Evolutionary conservation across 2,329 filamentous ascomycete species (phyloP), one percentile per base, ranked within the genome.

Genomic region (Fusarium xyrophilum): DNA sequence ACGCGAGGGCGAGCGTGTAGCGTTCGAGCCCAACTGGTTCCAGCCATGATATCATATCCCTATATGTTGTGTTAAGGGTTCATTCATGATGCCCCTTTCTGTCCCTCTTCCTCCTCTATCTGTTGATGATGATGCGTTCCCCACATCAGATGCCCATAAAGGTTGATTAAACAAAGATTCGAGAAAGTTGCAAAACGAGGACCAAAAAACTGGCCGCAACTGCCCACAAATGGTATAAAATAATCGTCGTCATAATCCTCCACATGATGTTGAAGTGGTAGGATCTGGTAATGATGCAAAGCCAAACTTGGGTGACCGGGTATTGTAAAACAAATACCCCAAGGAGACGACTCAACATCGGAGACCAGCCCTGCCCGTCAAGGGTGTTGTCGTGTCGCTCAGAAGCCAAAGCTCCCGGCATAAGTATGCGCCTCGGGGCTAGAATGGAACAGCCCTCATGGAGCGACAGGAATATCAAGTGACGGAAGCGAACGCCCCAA

Each of bases 211-310:
- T 53, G 63, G 54, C 56, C 46, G 58, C 61, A 57, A 67, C 63
- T 54, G 52, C 60, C 68, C 68, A 67, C 36, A 44, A 53, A 68
- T 63, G 61, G 57, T 51, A 69, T 65, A 57, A 62, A 47, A 55
- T 60, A 43, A 66, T 61, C 57, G 65, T 61, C 65, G 56, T 68
- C 54, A 61, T 57, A 61, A 54, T 72, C 70, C 62, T 58, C 69
- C 73, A 69, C 68, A 58, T 47, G 52, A 60, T 68, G 72, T 74
- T 74, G 74, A 76, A 76, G 71, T 70, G 71, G 63, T 68, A 61
- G 66, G 54, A 68, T 68, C 60, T 60, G 65, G 58, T 68, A 56
- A 60, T 67, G 55, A 67, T 73, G 69, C 63, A 69, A 66, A 71
- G 65, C 62, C 67, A 68, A 73, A 58, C 65, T 65, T 63, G 63